Conservation (phyloP, 495 filamentous ascomycete species). For the Penicillium canescens region DNA sequence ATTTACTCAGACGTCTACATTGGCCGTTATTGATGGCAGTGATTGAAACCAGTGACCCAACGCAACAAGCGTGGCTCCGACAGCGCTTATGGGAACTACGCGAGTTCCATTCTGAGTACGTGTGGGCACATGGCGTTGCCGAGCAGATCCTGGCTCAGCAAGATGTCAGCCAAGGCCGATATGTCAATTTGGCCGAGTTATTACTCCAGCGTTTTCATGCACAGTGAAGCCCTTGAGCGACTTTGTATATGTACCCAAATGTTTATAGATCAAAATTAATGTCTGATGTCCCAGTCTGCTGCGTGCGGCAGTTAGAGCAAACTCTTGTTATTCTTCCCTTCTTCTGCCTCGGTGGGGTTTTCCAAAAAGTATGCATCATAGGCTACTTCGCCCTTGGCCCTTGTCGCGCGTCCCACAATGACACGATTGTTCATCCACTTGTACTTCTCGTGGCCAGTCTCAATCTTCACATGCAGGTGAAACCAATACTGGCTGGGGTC, state of each 20-base stretch:
- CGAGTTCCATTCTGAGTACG: conserved; percentile 33
- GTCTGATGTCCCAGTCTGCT: neutral
- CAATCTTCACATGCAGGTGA: conserved; percentile 31
- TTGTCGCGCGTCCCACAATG: conserved; percentile 29
- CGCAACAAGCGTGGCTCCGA: conserved; percentile 41
- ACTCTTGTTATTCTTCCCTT: neutral
- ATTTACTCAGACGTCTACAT: conserved; percentile 39
- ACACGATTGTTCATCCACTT: conserved; percentile 36
- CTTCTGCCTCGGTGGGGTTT: conserved; percentile 12
- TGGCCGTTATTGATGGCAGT: conserved; percentile 49
- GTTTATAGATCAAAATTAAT: conserved; percentile 11
- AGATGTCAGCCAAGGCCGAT: conserved; percentile 24
- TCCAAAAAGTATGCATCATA: conserved; percentile 35
- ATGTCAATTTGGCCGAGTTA: conserved; percentile 37
- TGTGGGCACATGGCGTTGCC: conserved; percentile 35
- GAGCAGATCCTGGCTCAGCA: conserved; percentile 36
- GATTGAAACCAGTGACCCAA: conserved; percentile 40
- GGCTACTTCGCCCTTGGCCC: conserved; percentile 29
- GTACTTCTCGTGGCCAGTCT: conserved; percentile 34
- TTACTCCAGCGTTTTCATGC: conserved; percentile 24
- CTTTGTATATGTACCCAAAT: conserved; percentile 24
- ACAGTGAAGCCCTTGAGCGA: conserved; percentile 8
- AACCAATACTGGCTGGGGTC: conserved; percentile 33
- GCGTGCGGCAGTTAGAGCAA: too few species aligned
- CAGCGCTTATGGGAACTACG: conserved; percentile 36